Conservation (phyloP, 139 green algal genomes). For the Deuterostichococcus epilithicus region DNA sequence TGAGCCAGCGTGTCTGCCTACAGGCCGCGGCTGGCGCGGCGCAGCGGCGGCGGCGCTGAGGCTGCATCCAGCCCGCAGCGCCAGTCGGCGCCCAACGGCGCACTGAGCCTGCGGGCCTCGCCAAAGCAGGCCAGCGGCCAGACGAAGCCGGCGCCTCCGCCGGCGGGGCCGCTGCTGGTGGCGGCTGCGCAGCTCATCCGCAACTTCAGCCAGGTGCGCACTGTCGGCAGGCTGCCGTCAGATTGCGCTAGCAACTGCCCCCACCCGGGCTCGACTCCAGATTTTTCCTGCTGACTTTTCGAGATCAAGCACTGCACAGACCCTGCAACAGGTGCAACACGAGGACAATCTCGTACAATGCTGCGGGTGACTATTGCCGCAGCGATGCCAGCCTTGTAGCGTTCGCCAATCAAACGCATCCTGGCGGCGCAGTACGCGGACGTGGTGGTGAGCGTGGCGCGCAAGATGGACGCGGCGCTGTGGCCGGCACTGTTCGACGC, state of each 20-base stretch:
- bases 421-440: slow-evolving; percentile 58
- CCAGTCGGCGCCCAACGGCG: no score
- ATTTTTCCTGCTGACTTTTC: not conserved
- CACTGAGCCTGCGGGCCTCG: not conserved
- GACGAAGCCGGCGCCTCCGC: slow-evolving; percentile 1
- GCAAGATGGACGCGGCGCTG: slow-evolving; percentile 90
- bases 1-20: no score
- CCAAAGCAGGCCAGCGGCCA: not conserved
- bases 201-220: slow-evolving; percentile 56
- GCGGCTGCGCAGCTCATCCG: slow-evolving; percentile 70
- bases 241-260: no score
- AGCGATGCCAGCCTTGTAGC: no score
- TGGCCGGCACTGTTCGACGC: slow-evolving; percentile 91
- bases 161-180: slow-evolving; percentile 56
- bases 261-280: no score
- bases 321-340: no score
- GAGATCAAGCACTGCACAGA: no score
- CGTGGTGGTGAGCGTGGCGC: slow-evolving; percentile 86
- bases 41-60: no score
- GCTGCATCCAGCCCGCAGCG: not conserved
- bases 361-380: no score
- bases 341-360: no score
- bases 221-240: no score
- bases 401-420: no score
- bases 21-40: slow-evolving; percentile 3